These are phyloP conservation scores for Pseudocercospora musae DNA, from an alignment of 2,329 filamentous ascomycete species.

Conservation along the genomic window DNA sequence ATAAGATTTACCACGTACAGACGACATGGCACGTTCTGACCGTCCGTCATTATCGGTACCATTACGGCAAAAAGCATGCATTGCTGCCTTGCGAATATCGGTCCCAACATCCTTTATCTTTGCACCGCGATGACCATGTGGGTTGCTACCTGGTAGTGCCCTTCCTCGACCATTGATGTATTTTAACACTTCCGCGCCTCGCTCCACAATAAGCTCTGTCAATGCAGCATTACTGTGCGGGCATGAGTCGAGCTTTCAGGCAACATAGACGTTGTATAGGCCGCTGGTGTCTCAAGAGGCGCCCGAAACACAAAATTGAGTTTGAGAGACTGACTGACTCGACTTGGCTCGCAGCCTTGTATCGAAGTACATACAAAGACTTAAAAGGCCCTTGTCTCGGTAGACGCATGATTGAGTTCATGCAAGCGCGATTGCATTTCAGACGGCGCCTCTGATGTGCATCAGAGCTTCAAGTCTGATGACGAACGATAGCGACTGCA, in stretches of 20 bases:
- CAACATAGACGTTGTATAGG: neutral
- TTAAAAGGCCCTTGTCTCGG: neutral
- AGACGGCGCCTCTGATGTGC: neutral
- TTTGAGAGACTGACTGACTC: neutral
- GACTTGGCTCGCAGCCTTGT: neutral
- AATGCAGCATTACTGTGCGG: neutral
- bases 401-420: slow-evolving; percentile 1
- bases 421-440: neutral
- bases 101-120: neutral
- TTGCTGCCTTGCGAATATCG: neutral
- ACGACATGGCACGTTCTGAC: neutral
- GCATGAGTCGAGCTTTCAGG: neutral
- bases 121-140: neutral
- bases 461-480: neutral
- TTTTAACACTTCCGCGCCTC: neutral
- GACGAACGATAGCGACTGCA: neutral
- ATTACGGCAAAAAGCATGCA: neutral
- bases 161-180: neutral
- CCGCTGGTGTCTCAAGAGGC: slow-evolving; percentile 1
- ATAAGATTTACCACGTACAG: neutral
- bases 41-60: neutral
- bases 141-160: too few species aligned
- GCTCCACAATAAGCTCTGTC: neutral
- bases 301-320: neutral
- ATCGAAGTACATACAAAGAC: neutral